These are phyloP conservation scores for Cryomyces minteri DNA, from an alignment of 495 filamentous ascomycete genomes.

Conservation along the genomic window DNA sequence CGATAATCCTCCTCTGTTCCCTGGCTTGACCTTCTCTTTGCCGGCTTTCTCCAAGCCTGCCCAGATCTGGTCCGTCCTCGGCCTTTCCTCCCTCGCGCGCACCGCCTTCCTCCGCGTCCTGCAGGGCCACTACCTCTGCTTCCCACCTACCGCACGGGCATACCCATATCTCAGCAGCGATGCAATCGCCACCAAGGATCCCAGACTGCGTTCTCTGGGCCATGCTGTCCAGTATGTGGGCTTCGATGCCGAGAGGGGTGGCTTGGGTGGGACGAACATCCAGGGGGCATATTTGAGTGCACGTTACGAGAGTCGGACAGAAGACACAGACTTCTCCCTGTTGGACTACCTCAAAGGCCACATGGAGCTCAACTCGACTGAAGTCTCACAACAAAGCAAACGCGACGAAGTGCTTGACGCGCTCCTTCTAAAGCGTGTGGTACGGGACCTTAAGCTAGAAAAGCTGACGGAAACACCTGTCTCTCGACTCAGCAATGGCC, in stretches of 20 bases:
- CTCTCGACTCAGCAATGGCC: slow-evolving; percentile 79
- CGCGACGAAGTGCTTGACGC: slow-evolving; percentile 15
- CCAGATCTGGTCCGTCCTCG: slow-evolving; percentile 60
- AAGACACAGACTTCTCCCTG: slow-evolving; percentile 75
- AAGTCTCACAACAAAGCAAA: slow-evolving; percentile 24
- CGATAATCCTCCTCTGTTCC: slow-evolving; percentile 48
- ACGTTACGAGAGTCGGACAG: slow-evolving; percentile 76
- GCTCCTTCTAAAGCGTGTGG: slow-evolving; percentile 34
- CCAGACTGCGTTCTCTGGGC: slow-evolving; percentile 32
- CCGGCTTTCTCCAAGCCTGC: slow-evolving; percentile 26
- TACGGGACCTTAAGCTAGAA: slow-evolving; percentile 44
- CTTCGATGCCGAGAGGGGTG: slow-evolving; percentile 36
- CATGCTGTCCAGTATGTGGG: slow-evolving; percentile 64
- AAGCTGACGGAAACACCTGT: slow-evolving; percentile 59
- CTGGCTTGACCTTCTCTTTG: slow-evolving; percentile 43
- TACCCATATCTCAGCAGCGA: slow-evolving; percentile 57
- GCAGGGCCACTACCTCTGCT: slow-evolving; percentile 49
- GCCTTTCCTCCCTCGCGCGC: slow-evolving; percentile 48
- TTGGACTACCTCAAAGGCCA: slow-evolving; percentile 59
- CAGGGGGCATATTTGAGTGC: slow-evolving; percentile 70
- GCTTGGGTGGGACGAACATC: slow-evolving; percentile 31
- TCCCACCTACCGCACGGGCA: slow-evolving; percentile 52
- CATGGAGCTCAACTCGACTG: slow-evolving; percentile 53
- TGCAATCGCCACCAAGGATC: slow-evolving; percentile 34
- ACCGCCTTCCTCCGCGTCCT: slow-evolving; percentile 63